Evolutionary conservation across 805 yeast genomes (phyloP), one percentile per base, ranked within the genome.

Genomic region (Starmerella roubikii): DNA sequence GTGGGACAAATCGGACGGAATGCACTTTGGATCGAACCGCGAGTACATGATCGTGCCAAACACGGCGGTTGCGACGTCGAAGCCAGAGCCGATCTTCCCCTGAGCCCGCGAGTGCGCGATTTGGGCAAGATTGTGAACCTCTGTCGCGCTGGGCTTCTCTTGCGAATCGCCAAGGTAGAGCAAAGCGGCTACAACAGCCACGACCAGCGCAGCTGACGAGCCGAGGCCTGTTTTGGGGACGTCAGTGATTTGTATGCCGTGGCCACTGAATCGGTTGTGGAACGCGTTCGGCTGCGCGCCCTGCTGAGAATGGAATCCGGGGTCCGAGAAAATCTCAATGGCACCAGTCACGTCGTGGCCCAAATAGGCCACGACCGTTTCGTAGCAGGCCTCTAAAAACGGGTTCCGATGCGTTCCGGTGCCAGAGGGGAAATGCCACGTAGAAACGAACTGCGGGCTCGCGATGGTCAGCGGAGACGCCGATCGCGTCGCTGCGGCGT

Each of bases 161-260:
- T 23, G 27, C 3, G 31, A 30, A 5, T 13, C 16, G 5, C 23
- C 36, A 9, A 64, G 60, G 4, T 78, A 64, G 7, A 76, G 54
- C 33, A 91, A 53, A 0, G 86, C 79, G 0, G 93, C 69, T 0
- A 82, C 72, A 2, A 86, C 65, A 1, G 80, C 86, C 1, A 93
- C 71, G 2, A 83, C 93, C 41, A 91, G 66, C 0, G 95, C 94
- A 0, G 98, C 98, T 24, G 95, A 84, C 11, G 95, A 84, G 1
- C 98, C 98, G 35, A 91, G 65, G 0, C 98, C 98, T 0, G 98
- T 91, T 55, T 91, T 91, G 2, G 94, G 75, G 5, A 85, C 94
- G 26, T 78, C 63, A 0, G 71, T 65, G 39, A 91, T 83, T 13
- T 72, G 65, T 19, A 55, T 43, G 0, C 57, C 39, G 55, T 88